Evolutionary conservation across 768 basidiomycete species (phyloP).

Genomic region (Psilocybe cyanescens): DNA sequence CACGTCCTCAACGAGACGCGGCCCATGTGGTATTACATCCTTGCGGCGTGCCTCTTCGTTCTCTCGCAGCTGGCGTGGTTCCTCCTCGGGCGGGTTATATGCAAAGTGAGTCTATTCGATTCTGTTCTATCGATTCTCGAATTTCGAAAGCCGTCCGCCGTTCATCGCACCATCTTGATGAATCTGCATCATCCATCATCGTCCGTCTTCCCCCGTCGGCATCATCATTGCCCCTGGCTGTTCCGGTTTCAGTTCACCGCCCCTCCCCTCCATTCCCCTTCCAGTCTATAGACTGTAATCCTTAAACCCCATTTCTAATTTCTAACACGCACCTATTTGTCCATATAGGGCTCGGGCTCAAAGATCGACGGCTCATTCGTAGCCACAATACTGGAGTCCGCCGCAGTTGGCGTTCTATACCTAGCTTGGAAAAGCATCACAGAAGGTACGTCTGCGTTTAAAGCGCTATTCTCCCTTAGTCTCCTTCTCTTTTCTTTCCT

Average conservation of each 20-base stretch:
- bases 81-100: constrained; percentile 78
- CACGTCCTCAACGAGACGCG: constrained; percentile 75
- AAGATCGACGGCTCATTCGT: constrained; percentile 89
- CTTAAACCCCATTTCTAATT: background rate
- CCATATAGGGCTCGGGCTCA: constrained; percentile 54
- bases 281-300: background rate
- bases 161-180: background rate
- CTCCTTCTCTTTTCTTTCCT: no score
- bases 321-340: background rate
- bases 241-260: background rate
- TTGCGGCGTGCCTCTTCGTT: constrained; percentile 77
- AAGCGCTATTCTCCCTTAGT: background rate
- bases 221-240: background rate
- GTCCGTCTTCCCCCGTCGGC: background rate
- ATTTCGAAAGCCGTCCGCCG: background rate
- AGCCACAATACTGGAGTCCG: constrained; percentile 83
- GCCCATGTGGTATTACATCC: constrained; percentile 80
- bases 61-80: constrained; percentile 85
- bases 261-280: background rate
- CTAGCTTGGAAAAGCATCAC: constrained; percentile 89
- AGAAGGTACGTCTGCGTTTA: constrained; percentile 60
- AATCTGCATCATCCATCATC: no score
- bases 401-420: constrained; percentile 67
- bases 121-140: background rate
- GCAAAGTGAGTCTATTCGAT: constrained; percentile 46